Evolutionary conservation across 1,284 basidiomycete species (phyloP), one percentile per base, ranked within the genome.

Genomic region (Waitea zeae): DNA sequence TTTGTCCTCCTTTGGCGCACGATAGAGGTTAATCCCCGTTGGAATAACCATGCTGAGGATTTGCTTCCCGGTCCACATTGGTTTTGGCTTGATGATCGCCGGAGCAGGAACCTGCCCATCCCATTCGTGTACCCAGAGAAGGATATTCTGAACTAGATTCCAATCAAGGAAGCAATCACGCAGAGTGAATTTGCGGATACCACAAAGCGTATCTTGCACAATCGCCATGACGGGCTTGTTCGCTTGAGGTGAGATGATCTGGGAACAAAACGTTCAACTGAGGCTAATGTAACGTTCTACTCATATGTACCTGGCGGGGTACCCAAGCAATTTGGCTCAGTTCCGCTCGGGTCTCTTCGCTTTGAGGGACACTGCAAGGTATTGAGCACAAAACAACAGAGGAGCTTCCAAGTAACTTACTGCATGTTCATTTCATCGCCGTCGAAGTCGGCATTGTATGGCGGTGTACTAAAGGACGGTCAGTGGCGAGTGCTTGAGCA

Each of bases 381-480:
- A 36, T 17, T 9, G 33, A 43, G 19, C 39, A 41, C 26, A 20
- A 36, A 33, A 26, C 15, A 30, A n/a, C 19, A 30, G 3, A 36
- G 20, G 3, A 37, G 17, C 24, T 39, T 15, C 12, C 7, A 35
- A 28, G 12, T 22, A 13, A 73, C 82, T 36, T 69, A 89, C 86
- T 95, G 92, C 81, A 98, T 87, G 61, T 98, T 98, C 95, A 98
- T 98, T 58, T 98, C 93, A 54, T 99, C 95, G 49, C 95, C 95
- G 53, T 98, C 95, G 61, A 98, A 99, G 61, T 96, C 90, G 53
- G 90, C 90, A 48, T 96, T 96, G 59, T 89, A 89, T 0, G 86
- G 86, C 26, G 84, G 81, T 12, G 82, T 87, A 36, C 74, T 77
- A 49, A 32, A 38, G 18, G 36, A 44, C 42, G 46, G 29, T 33